Evolutionary conservation across 148 eudicot genomes (phyloP).

Genomic region (Spergularia marina): DNA sequence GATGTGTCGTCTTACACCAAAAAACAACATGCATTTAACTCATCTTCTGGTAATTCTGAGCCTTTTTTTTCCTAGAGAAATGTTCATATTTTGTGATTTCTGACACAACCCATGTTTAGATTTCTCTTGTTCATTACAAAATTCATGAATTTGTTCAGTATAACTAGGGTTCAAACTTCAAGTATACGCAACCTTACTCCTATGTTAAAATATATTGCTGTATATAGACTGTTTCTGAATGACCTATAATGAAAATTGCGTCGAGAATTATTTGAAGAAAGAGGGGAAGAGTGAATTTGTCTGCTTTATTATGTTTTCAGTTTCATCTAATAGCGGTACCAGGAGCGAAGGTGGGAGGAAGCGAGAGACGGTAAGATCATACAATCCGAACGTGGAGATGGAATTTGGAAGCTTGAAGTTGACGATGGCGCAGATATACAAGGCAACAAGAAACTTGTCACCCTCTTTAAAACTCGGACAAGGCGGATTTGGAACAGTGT

Average conservation of each 20-base stretch:
- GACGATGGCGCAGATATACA: constrained; percentile 57
- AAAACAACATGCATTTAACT: constrained; percentile 4
- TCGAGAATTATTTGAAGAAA: background rate
- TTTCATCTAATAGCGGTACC: constrained; percentile 29
- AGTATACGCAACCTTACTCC: too few relatives aligned
- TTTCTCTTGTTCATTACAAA: too few relatives aligned
- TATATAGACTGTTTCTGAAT: too few relatives aligned
- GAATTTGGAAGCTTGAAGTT: constrained; percentile 48
- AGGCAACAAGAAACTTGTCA: constrained; percentile 72
- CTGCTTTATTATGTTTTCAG: constrained; percentile 22
- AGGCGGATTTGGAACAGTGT: constrained; percentile 91
- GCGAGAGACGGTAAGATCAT: constrained; percentile 25
- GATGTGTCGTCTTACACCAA: background rate
- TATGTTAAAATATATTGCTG: too few relatives aligned
- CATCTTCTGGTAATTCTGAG: constrained; percentile 22
- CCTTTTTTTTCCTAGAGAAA: background rate
- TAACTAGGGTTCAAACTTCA: too few relatives aligned
- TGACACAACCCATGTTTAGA: too few relatives aligned
- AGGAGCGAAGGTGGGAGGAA: constrained; percentile 37
- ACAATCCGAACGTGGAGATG: constrained; percentile 31
- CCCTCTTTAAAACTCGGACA: constrained; percentile 75
- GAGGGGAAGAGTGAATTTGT: background rate
- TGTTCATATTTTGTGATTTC: too few relatives aligned
- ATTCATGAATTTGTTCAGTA: too few relatives aligned
- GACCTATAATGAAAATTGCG: too few relatives aligned